Base-by-base conservation (phyloP, 768 basidiomycete species). In the Russula virescens region DNA sequence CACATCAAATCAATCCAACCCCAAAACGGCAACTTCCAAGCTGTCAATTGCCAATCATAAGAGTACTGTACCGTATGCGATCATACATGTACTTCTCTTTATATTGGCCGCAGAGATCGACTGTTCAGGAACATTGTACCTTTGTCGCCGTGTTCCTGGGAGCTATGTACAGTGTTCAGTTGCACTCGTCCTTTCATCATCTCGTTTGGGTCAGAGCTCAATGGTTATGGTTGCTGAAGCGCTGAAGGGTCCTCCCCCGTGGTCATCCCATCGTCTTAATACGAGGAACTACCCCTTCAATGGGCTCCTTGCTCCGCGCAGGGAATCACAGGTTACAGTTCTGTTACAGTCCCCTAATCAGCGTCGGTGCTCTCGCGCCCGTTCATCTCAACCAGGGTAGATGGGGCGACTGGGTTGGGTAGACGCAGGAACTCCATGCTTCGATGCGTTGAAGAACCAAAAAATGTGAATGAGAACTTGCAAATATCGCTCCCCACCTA, bases 371-470 rank as follows among this genome's bases (percentile, higher is more conserved):
- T 31, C 8, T 31, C 31, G 8, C 31, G 31, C 3, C 3, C 31
- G 8, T 31, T 8, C 31, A 8, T 31, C 31, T 31, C 31, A 8
- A 31, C 3, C 31, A 31, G 31, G 31, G 31, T 8, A 31, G 31
- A 31, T 31, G 8, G 3, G 31, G 31, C 8, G 31, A 31, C n/a
- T n/a, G n/a, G n/a, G n/a, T n/a, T n/a, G n/a, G n/a, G n/a, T n/a
- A n/a, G n/a, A n/a, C 7, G 72, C 77, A 3, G 75, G 74, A 38
- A 88, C 89, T 68, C 61, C 78, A 19, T 88, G 87, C 72, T 81
- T 77, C 74, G 86, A 83, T 61, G 78, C 80, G 4, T 75, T 89
- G 54, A 74, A 81, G 56, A 86, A 86, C 71, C 69, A 31, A 8
- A 31, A 31, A 31, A 31, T 38, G 8, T 38, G 8, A 38, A 9